Evolutionary conservation across 2,329 filamentous ascomycete genomes (phyloP), one percentile per base, ranked within the genome.

Genomic region (Helotiales sp.): DNA sequence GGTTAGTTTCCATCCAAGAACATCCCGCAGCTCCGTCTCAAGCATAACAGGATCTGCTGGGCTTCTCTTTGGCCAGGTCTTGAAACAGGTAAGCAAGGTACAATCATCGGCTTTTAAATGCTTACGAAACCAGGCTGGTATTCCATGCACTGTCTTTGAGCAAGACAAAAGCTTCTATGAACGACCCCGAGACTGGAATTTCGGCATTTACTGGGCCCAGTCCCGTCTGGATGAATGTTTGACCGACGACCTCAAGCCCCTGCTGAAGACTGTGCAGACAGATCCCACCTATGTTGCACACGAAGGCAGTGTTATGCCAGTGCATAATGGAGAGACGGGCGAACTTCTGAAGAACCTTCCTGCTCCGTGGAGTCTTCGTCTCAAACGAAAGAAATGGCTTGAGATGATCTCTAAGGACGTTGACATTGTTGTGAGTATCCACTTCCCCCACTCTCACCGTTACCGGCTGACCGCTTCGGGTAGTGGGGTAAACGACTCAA

Each of bases 171-270:
- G 50, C 10, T 58, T 66, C 17, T 58, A 61, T 15, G 55, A 65
- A 19, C 66, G 70, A 13, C 66, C 66, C 6, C 61, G 70, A 38
- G 70, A 72, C 56, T 72, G 70, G 70, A 68, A 67, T 50, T 70
- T 70, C 49, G 70, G 69, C 24, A 66, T 72, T 33, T 72, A 72
- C 60, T 72, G 70, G 69, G 67, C 69, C 3, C 68, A 71, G 56
- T 68, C 65, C 15, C 63, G 66, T 15, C 67, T 72, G 3, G 59
- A 64, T 30, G 67, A 70, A n/a, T 70, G 67, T 50, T 57, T 72
- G 9, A 63, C 70, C 1, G 44, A 58, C 1, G 65, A 69, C 10
- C 55, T 71, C 13, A 58, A 57, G 24, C 44, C 56, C n/a, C 62
- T 66, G 19, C 19, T 72, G 3, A 24, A 64, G 19, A 58, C 60